Evolutionary conservation across 768 basidiomycete species (phyloP), one percentile per base, ranked within the genome.

Genomic region (Lentinula guzmanii): DNA sequence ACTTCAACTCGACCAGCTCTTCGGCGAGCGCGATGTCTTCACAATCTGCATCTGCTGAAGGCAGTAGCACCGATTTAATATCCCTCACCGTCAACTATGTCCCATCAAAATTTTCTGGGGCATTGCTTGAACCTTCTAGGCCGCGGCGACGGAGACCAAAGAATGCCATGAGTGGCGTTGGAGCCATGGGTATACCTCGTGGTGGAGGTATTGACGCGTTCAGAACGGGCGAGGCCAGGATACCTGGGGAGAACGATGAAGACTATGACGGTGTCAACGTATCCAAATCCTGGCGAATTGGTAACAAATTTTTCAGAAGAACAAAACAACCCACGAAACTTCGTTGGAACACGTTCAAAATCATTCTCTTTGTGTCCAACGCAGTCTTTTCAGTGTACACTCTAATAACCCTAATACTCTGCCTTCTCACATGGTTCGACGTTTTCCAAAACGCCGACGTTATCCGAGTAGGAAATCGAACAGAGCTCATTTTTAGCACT

Each of bases 261-360:
- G 84, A 86, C 68, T 83, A 84, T 64, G 84, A 86, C 62, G 76
- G 74, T 9, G 67, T 74, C 18, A 75, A 75, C 60, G 74, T 72
- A 62, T 70, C 68, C n/a, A 59, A 18, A 35, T 13, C 42, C 5
- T 21, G 33, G 53, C 41, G 55, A 24, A 31, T 43, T 31, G 18
- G 55, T n/a, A 8, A 21, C 4, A 46, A 58, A 58, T 16, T 15
- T 1, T 39, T 15, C 18, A 8, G 3, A 51, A 15, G 10, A 33
- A 8, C 28, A 0, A 74, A 74, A 60, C 71, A 79, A 66, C 72
- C 71, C 42, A 61, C 53, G 53, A 74, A 74, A 64, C 73, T 89
- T 61, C 76, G 86, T 13, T 95, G 92, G 92, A 93, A 86, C 69
- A 81, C 77, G 63, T 94, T 93, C 81, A 94, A 95, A 71, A 92